These are phyloP conservation scores for Neofusicoccum sp. DNA, from an alignment of 2,329 filamentous ascomycete genomes.

Conservation along the genomic window DNA sequence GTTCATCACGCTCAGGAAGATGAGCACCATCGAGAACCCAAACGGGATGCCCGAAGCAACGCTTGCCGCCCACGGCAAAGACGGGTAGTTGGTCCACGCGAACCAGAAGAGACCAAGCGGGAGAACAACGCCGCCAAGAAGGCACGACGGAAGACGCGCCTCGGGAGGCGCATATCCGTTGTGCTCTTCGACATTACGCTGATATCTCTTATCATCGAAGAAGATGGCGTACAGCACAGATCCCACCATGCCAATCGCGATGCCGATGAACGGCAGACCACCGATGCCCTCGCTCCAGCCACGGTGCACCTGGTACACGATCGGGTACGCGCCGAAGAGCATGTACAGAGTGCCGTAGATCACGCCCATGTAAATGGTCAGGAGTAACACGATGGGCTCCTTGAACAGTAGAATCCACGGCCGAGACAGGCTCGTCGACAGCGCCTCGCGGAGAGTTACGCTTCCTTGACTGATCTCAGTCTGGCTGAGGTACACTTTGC, in stretches of 20 bases:
- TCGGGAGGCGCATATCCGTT: slow-evolving; percentile 63
- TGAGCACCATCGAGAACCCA: slow-evolving; percentile 60
- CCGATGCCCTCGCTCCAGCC: slow-evolving; percentile 38
- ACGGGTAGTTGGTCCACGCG: slow-evolving; percentile 45
- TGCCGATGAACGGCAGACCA: slow-evolving; percentile 60
- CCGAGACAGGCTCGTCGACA: slow-evolving; percentile 58
- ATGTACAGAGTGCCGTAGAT: slow-evolving; percentile 52
- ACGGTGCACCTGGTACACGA: slow-evolving; percentile 59
- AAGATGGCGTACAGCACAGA: slow-evolving; percentile 53
- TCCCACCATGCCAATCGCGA: slow-evolving; percentile 64
- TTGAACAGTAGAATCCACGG: slow-evolving; percentile 69
- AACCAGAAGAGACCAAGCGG: slow-evolving; percentile 50
- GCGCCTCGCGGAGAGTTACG: slow-evolving; percentile 47
- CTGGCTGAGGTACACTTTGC: slow-evolving; percentile 51
- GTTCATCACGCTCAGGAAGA: slow-evolving; percentile 57
- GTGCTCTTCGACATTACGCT: slow-evolving; percentile 43
- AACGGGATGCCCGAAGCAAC: slow-evolving; percentile 54
- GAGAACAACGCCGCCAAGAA: slow-evolving; percentile 61
- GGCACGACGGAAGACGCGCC: slow-evolving; percentile 60
- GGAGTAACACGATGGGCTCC: slow-evolving; percentile 66
- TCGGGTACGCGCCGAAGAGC: slow-evolving; percentile 50
- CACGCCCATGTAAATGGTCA: slow-evolving; percentile 65
- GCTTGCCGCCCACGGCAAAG: slow-evolving; percentile 56
- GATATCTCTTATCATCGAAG: slow-evolving; percentile 37
- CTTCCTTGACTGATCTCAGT: slow-evolving; percentile 43